A percentile compares a stretch with the other conserved stretches of the same genome.
Evolutionary conservation across 352 stramenopile genomes (phyloP).

Genomic region (Pelagophyceae sp.): DNA sequence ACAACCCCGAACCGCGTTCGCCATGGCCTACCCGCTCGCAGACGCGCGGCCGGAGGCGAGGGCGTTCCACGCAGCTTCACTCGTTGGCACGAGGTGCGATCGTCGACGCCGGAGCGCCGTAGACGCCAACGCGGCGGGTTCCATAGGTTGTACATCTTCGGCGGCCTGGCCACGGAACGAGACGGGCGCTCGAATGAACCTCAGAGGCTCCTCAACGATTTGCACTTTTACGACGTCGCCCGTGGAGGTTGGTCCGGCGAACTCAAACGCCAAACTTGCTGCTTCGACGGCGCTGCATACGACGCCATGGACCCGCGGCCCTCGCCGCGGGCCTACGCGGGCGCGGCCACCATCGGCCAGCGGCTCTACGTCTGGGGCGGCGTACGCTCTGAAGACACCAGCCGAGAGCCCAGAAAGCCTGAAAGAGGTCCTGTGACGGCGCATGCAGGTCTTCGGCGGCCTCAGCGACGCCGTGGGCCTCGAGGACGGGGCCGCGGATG

Average conservation of each 20-base stretch:
- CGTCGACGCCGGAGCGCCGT: too few species aligned
- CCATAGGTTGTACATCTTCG: constrained; percentile 3
- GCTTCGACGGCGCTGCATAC: neutral
- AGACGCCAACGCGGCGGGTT: too few species aligned
- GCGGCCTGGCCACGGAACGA: neutral
- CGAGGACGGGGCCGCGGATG: neutral
- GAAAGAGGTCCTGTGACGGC: too few species aligned
- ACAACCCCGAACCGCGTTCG: too few species aligned
- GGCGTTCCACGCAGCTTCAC: too few species aligned
- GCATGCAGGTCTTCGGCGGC: too few species aligned
- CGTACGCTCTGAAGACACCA: too few species aligned
- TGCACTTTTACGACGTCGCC: neutral
- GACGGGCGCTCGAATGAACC: neutral
- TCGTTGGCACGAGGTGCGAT: too few species aligned
- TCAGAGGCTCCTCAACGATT: neutral
- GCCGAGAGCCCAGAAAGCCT: too few species aligned
- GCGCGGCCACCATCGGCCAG: neutral
- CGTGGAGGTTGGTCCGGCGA: neutral
- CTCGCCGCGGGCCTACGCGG: neutral
- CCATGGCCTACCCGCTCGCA: too few species aligned
- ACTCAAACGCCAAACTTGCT: neutral
- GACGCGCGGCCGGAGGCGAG: too few species aligned
- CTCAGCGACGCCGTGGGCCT: neutral
- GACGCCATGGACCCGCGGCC: neutral
- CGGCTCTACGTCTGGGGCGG: neutral